These are phyloP conservation scores for Monosporascus sp. DNA, from an alignment of 2,329 filamentous ascomycete genomes.

Conservation along the genomic window DNA sequence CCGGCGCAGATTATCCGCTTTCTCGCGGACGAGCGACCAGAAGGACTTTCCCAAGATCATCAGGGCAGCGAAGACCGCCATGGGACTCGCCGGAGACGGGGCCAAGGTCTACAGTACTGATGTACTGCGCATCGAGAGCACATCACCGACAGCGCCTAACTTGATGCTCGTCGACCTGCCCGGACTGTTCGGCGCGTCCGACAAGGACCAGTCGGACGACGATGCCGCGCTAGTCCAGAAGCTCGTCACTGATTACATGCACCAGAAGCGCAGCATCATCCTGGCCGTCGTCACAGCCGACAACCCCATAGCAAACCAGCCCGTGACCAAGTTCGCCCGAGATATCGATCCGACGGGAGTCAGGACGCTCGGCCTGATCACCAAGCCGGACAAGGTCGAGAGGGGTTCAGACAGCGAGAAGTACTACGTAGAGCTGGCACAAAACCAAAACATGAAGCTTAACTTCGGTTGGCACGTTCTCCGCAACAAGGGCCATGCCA, in stretches of 20 bases:
- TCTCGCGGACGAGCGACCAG: conserved; percentile 13
- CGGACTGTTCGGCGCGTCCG: conserved; percentile 40
- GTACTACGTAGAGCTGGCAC: conserved; percentile 22
- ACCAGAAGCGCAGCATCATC: conserved; percentile 46
- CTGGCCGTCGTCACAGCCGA: conserved; percentile 46
- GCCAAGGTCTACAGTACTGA: conserved; percentile 32
- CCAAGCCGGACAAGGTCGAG: conserved; percentile 36
- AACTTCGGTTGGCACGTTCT: conserved; percentile 34
- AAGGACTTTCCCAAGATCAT: conserved; percentile 18
- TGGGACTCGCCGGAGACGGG: conserved; percentile 36
- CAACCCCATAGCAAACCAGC: conserved; percentile 49
- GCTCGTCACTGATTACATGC: conserved; percentile 47
- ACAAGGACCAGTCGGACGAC: conserved; percentile 33
- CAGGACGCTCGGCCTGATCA: conserved; percentile 45
- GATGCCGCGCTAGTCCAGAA: conserved; percentile 35
- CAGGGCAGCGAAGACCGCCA: conserved; percentile 29
- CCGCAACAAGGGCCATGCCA: conserved; percentile 30
- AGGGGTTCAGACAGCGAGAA: conserved; percentile 21
- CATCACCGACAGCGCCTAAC: conserved; percentile 36
- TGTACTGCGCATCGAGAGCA: conserved; percentile 36
- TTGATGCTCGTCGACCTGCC: conserved; percentile 50
- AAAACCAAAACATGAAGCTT: conserved; percentile 28
- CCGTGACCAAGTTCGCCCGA: conserved; percentile 36
- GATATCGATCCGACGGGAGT: conserved; percentile 18
- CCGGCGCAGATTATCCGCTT: conserved; percentile 13